Base-by-base conservation (phyloP, 371 early-diverging fungal species). In the Saksenaea vasiformis region DNA sequence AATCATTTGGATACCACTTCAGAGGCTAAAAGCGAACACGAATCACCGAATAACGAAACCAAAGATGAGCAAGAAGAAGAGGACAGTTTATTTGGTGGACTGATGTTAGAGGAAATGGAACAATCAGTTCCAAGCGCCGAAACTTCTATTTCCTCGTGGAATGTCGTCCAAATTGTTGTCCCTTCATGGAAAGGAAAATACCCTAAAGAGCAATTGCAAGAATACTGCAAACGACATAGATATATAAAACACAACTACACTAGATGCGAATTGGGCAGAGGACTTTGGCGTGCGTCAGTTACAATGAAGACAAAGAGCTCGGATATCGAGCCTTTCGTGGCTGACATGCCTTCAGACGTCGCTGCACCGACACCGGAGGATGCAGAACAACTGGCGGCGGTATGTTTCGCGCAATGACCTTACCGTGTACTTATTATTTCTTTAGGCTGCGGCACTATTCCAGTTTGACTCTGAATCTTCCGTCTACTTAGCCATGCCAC, bases 331-430 rank as follows among this genome's bases (percentile, higher is more conserved):
- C 31, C 44, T 3, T 5, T 59, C 13, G 26, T 8, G 1, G 64
- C 65, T 43, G 76, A 77, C 13, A 19, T 69, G 13, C 70, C 71
- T 9, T 39, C 55, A 15, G 54, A 38, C 0, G 0, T 64, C 4
- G 70, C 61, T 14, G 28, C 70, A 3, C 2, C 54, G 8, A 64
- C 17, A 9, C 17, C 61, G 3, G 60, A 61, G 39, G 87, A 84
- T 56, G 89, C 91, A 0, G 86, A 88, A 44, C 80, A 87, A 37
- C 83, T 84, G 51, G 84, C 80, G 7, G 79, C 91, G 7, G 82
- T 85, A 63, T 53, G 70, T 60, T 11, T 26, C 13, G n/a, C 9
- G 31, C 1, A 1, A 26, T 26, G 9, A 54, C 11, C 9, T 56
- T 1, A 55, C 56, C n/a, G 9, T 26, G 15, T 43, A 2, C 22